Base-by-base conservation (phyloP, 2,329 filamentous ascomycete genomes). In the Tolypocladium cylindrosporum region DNA sequence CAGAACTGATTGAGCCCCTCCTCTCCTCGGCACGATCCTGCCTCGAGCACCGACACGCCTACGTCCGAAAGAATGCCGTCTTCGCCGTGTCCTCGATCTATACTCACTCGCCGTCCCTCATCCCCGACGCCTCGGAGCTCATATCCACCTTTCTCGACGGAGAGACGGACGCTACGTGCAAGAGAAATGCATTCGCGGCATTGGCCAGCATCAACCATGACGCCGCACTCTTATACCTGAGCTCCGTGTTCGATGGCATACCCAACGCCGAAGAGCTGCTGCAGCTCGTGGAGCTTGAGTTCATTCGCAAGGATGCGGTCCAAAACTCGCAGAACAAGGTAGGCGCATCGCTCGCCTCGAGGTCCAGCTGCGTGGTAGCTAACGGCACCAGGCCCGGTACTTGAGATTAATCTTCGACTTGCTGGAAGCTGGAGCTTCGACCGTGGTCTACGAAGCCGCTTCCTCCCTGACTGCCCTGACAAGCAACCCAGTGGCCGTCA, bases 31-130 rank as follows among this genome's bases (percentile, higher is more conserved):
- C 92, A 54, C 87, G 94, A 67, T 87, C 87, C 60, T 99, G 94
- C 72, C 86, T 99, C 61, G 92, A 97, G 73, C 92, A 99, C 74
- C 87, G 94, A 63, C 94, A 99, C 73, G 93, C 91, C 59, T 99
- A 99, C 71, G 94, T 99, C 58, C 90, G 94, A 69, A 99, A 99
- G 80, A 97, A 97, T 68, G 93, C 94, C 54, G 94, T 97, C 31
- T 97, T 94, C 74, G 94, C 94, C 34, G 85, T 99, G 61, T 86
- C 94, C 16, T 94, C 91, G 57, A 97, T 99, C 70, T 93, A 86
- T 79, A 85, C 88, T 69, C 91, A 97, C 76, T 93, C 90, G 36
- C 91, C 94, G 61, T 85, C 88, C 60, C 82, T 99, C 56, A 97
- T 99, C 68, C 94, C 94, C 50, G 94, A 99, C 74, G 94, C 94